phyloP scores from a whole-genome alignment of 495 filamentous ascomycete species.

The Talaromyces trachyspermus region DNA sequence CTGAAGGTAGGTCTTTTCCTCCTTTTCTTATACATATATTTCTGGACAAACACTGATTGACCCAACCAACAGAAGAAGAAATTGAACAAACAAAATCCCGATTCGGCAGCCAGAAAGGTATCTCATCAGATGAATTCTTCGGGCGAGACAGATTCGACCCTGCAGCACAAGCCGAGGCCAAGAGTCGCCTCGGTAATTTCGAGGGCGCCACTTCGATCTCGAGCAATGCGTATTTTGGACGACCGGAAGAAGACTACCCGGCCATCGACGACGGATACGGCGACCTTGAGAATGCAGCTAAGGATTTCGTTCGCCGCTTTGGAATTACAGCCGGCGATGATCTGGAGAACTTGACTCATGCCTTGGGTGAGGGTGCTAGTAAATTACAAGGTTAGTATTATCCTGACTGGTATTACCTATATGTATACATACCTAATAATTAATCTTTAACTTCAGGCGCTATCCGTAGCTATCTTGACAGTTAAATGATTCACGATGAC shows the following conservation, averaged over 20 bases:
- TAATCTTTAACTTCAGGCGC: constrained; percentile 43
- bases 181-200: constrained; percentile 78
- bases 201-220: constrained; percentile 90
- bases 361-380: constrained; percentile 76
- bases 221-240: constrained; percentile 93
- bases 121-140: constrained; percentile 97
- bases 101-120: constrained; percentile 90
- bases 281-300: constrained; percentile 83
- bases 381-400: constrained; percentile 61
- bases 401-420: no score
- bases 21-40: not conserved
- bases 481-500: constrained; percentile 28
- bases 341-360: constrained; percentile 74
- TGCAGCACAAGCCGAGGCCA: constrained; percentile 72
- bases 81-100: constrained; percentile 25
- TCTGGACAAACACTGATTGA: constrained; percentile 2
- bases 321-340: constrained; percentile 94
- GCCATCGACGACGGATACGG: constrained; percentile 65
- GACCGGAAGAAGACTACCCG: constrained; percentile 62
- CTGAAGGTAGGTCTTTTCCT: constrained; percentile 53
- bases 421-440: no score
- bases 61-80: constrained; percentile 30
- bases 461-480: constrained; percentile 75
- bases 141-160: constrained; percentile 83
- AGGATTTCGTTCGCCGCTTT: constrained; percentile 90